Conservation (phyloP, 2,329 filamentous ascomycete species). For the Ascomycota sp. region DNA sequence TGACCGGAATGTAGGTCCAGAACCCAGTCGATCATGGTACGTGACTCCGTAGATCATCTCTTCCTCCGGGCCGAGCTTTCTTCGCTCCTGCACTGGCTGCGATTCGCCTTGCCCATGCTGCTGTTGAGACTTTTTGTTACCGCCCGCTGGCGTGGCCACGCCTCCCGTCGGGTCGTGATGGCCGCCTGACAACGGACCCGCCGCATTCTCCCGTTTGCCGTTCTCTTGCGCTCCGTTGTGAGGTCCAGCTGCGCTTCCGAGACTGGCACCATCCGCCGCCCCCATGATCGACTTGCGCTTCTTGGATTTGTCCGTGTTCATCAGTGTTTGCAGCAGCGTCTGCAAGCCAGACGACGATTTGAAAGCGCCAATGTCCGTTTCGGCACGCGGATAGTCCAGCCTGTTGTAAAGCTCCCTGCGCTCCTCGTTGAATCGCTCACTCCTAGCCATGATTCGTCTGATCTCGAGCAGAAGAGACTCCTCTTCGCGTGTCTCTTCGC, state of each 20-base stretch:
- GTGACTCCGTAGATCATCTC: constrained; percentile 67
- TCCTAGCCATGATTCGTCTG: constrained; percentile 73
- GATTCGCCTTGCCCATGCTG: constrained; percentile 13
- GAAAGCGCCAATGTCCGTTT: constrained; percentile 56
- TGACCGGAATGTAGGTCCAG: constrained; percentile 77
- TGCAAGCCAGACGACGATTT: constrained; percentile 65
- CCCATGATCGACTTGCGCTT: constrained; percentile 59
- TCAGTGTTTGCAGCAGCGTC: constrained; percentile 60
- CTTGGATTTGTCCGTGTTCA: constrained; percentile 70
- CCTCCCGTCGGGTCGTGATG: constrained; percentile 14
- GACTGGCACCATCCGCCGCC: constrained; percentile 33
- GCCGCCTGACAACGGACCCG: constrained; percentile 17
- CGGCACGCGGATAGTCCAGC: constrained; percentile 56
- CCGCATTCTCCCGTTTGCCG: constrained; percentile 32
- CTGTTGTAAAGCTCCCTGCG: constrained; percentile 71
- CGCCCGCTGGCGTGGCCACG: constrained; percentile 14
- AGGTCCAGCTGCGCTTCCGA: constrained; percentile 18
- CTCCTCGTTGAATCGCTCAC: constrained; percentile 72
- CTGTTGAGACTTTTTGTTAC: constrained; percentile 26
- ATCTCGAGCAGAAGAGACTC: constrained; percentile 76
- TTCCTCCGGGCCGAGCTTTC: constrained; percentile 55
- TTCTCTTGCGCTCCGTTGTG: constrained; percentile 17
- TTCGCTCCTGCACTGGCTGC: constrained; percentile 31
- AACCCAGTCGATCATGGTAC: constrained; percentile 65
- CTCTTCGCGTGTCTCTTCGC: constrained; percentile 82